Evolutionary conservation across 169 alveolate species (phyloP).

Genomic region (Plasmodium malariae): DNA sequence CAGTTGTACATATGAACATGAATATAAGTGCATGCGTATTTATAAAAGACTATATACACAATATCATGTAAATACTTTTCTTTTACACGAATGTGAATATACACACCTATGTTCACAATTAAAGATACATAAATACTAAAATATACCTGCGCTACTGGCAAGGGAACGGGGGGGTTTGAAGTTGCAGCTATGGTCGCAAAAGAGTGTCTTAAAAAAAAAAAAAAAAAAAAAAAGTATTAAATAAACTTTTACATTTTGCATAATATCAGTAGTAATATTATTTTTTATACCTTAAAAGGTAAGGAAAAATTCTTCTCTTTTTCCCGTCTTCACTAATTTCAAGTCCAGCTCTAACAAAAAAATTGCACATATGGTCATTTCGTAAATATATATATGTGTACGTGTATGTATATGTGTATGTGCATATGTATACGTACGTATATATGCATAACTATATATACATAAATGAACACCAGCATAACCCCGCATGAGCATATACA

Average conservation of each 20-base stretch:
- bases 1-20: not conserved
- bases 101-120: not conserved
- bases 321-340: slow-evolving; percentile 81
- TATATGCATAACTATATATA: no score
- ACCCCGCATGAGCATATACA: no score
- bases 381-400: not conserved
- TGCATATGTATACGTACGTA: not conserved
- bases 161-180: slow-evolving; percentile 85
- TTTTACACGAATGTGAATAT: not conserved
- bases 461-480: no score
- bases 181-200: slow-evolving; percentile 86
- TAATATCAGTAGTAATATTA: no score
- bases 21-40: no score
- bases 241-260: no score
- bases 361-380: not conserved
- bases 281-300: slow-evolving; percentile 80
- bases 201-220: slow-evolving; percentile 78
- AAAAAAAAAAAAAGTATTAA: no score
- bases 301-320: slow-evolving; percentile 81
- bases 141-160: slow-evolving; percentile 85
- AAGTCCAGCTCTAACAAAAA: slow-evolving; percentile 78
- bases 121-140: not conserved
- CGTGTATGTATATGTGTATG: not conserved
- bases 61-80: no score
- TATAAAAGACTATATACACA: no score